Conservation (phyloP, 169 alveolate genomes). For the Cardiosporidium cionae region DNA sequence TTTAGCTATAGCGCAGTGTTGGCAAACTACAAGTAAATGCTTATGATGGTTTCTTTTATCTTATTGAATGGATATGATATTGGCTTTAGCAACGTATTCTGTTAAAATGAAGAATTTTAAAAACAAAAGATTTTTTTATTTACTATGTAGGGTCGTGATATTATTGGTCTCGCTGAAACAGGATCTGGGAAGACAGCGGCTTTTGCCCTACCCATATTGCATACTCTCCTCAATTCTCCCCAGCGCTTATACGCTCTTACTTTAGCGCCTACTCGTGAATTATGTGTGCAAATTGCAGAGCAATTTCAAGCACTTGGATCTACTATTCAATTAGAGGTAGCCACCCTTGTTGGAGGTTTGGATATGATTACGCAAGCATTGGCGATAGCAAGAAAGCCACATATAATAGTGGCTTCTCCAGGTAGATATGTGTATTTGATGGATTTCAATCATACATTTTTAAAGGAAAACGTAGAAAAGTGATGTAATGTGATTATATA, state of each 20-base stretch:
- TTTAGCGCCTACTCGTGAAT: conserved; percentile 93
- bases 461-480: too few relatives aligned
- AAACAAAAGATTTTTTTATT: too few relatives aligned
- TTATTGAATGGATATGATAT: too few relatives aligned
- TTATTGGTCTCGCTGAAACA: conserved; percentile 98
- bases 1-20: too few relatives aligned
- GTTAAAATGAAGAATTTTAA: too few relatives aligned
- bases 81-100: too few relatives aligned
- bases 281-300: conserved; percentile 93
- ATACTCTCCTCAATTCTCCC: too few relatives aligned
- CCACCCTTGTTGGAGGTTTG: conserved; percentile 95
- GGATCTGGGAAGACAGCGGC: conserved; percentile 91
- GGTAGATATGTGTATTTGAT: too few relatives aligned
- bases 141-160: conserved; percentile 77
- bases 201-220: conserved; percentile 90
- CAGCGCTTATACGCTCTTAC: conserved; percentile 32
- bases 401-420: conserved; percentile 94
- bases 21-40: too few relatives aligned
- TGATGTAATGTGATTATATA: too few relatives aligned
- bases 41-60: too few relatives aligned
- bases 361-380: conserved; percentile 90
- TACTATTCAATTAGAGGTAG: conserved; percentile 69
- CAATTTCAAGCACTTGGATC: conserved; percentile 90
- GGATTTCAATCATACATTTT: too few relatives aligned
- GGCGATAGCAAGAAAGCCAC: conserved; percentile 91